A percentile compares a stretch with the other conserved stretches of the same genome.
phyloP scores from a whole-genome alignment of 2,329 filamentous ascomycete genomes.

The Monilinia polystroma region DNA sequence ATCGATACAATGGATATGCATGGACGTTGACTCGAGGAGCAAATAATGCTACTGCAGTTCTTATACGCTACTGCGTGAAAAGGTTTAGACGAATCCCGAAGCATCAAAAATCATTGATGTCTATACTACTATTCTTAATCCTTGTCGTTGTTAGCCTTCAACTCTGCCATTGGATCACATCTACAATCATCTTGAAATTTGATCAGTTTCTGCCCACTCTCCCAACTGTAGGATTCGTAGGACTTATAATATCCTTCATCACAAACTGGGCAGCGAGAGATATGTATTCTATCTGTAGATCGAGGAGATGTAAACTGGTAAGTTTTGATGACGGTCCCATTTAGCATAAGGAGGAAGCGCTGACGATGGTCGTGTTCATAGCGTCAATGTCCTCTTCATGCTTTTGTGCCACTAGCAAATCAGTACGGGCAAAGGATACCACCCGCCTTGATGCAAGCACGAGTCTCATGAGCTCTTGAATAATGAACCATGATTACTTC shows the following conservation, averaged over 20 bases:
- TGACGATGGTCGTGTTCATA: constrained; percentile 3
- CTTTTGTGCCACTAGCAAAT: neutral
- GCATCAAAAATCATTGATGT: neutral
- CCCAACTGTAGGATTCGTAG: constrained; percentile 31
- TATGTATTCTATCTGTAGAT: neutral
- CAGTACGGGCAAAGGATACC: neutral
- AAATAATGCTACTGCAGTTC: neutral
- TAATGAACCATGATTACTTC: neutral
- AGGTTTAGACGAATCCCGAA: neutral
- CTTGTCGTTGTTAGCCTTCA: neutral
- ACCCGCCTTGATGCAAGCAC: neutral
- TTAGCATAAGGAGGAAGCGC: neutral
- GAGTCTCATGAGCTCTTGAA: neutral
- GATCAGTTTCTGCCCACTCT: constrained; percentile 22
- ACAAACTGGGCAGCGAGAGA: constrained; percentile 30
- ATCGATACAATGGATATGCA: constrained; percentile 17
- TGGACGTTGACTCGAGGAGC: neutral
- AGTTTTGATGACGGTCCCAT: neutral
- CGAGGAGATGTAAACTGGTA: constrained; percentile 8
- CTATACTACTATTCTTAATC: neutral
- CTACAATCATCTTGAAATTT: neutral
- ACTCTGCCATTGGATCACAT: constrained; percentile 1
- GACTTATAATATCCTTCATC: constrained; percentile 29
- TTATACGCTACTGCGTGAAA: neutral
- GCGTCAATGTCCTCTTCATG: constrained; percentile 14